Evolutionary conservation across 1,139 yeast species (phyloP).

Genomic region (Blastobotrys arbuscula): DNA sequence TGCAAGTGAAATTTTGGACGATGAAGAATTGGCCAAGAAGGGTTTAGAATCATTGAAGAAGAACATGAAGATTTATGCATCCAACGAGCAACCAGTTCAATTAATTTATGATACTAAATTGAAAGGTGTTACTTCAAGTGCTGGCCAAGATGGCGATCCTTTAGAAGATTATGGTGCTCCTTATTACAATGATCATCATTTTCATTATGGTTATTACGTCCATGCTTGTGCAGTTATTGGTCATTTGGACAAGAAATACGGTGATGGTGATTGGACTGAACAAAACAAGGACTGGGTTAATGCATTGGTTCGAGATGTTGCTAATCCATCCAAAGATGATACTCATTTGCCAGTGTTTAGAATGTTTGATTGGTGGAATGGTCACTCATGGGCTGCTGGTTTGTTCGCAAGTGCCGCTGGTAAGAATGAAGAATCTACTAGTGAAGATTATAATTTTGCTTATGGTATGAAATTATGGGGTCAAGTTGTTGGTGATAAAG

Average conservation of each 20-base stretch:
- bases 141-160: conserved; percentile 44
- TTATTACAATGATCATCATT: conserved; percentile 74
- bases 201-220: conserved; percentile 73
- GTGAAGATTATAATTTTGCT: conserved; percentile 76
- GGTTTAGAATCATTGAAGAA: conserved; percentile 47
- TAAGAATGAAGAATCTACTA: conserved; percentile 71
- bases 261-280: conserved; percentile 57
- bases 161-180: conserved; percentile 62
- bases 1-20: conserved; percentile 53
- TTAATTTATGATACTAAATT: conserved; percentile 63
- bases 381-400: conserved; percentile 86
- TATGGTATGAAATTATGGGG: conserved; percentile 86
- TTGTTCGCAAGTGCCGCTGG: conserved; percentile 67
- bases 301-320: conserved; percentile 64
- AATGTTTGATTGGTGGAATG: conserved; percentile 73
- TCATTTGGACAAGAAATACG: conserved; percentile 50
- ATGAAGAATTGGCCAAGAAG: conserved; percentile 44
- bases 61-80: conserved; percentile 47
- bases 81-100: conserved; percentile 51
- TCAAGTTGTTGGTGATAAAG: conserved; percentile 54
- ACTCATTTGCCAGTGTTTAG: conserved; percentile 68
- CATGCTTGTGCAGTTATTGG: conserved; percentile 78
- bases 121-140: conserved; percentile 63
- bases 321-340: conserved; percentile 62
- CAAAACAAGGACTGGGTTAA: conserved; percentile 65